Evolutionary conservation across 352 stramenopile species (phyloP), one percentile per base, ranked within the genome.

Genomic region (Pythium grandisporangium): DNA sequence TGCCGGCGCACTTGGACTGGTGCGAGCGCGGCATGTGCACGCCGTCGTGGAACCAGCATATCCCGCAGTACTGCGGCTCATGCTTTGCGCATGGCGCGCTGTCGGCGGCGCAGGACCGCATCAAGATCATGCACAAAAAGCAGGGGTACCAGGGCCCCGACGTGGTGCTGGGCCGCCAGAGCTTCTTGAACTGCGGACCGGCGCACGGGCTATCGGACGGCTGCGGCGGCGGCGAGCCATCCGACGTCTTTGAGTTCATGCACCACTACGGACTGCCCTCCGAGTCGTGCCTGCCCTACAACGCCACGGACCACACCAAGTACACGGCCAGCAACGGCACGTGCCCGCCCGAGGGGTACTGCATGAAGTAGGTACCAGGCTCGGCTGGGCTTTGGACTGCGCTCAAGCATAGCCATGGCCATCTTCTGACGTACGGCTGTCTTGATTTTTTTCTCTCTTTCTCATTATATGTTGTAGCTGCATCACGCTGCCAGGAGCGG

Each of bases 1-100:
- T 80, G 42, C 66, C 70, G 16, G 52, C 51, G 43, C 44, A 63
- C 14, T 96, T 96, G 45, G 82, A 87, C 52, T 98, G 92, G 88
- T 79, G 67, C 44, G 65, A 75, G n/a, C 51, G 59, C 24, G 70
- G 68, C 19, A 55, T 61, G 33, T 77, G 65, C 63, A 79, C 67
- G 45, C 42, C 66, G 39, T 80, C 70, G 58, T 83, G 70, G 67
- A 83, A 80, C 53, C 70, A 83, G 60, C 70, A 83, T 51, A 74
- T 80, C 43, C 70, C 70, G 39, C 58, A 70, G 41, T 89, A 84
- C 61, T 91, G 79, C 48, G 76, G 74, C 37, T 82, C 71, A 37
- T 88, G 73, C 55, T 88, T 72, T 42, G 70, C 68, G n/a, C 77
- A 85, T 42, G 63, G 62, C 23, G 55, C 70, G 46, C 61, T 81